A percentile compares a stretch with the other conserved stretches of the same genome.
Evolutionary conservation across 1,139 yeast genomes (phyloP).

Genomic region (Suhomyces guaymorum): DNA sequence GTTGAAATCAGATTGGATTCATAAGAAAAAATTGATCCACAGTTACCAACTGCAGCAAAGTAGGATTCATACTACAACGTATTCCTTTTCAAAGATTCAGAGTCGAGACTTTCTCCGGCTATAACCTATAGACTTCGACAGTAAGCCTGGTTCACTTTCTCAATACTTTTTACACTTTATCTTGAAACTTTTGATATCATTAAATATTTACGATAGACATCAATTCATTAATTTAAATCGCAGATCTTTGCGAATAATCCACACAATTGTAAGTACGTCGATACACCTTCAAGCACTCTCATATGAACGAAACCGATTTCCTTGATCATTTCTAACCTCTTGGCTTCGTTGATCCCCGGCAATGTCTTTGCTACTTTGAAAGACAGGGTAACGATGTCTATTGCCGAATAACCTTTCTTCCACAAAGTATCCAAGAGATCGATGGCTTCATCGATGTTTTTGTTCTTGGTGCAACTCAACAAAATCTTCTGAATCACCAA

Average conservation of each 20-base stretch:
- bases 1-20: too few species aligned
- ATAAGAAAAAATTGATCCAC: too few species aligned
- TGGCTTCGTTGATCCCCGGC: conserved; percentile 64
- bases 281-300: conserved; percentile 91
- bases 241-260: conserved; percentile 75
- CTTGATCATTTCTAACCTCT: conserved; percentile 72
- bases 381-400: conserved; percentile 88
- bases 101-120: too few species aligned
- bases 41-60: too few species aligned
- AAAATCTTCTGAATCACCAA: conserved; percentile 78
- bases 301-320: conserved; percentile 89
- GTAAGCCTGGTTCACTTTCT: too few species aligned
- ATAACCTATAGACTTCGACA: too few species aligned
- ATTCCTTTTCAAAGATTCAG: too few species aligned
- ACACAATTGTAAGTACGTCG: conserved; percentile 79
- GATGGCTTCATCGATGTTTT: conserved; percentile 67
- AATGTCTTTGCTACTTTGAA: conserved; percentile 83
- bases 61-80: too few species aligned
- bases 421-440: conserved; percentile 68
- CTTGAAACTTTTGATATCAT: too few species aligned
- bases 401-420: conserved; percentile 90
- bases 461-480: conserved; percentile 45
- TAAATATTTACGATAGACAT: too few species aligned
- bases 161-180: too few species aligned
- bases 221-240: conserved; percentile 15